Conservation (phyloP, 179 eudicot species). For the Camellia oleifera region DNA sequence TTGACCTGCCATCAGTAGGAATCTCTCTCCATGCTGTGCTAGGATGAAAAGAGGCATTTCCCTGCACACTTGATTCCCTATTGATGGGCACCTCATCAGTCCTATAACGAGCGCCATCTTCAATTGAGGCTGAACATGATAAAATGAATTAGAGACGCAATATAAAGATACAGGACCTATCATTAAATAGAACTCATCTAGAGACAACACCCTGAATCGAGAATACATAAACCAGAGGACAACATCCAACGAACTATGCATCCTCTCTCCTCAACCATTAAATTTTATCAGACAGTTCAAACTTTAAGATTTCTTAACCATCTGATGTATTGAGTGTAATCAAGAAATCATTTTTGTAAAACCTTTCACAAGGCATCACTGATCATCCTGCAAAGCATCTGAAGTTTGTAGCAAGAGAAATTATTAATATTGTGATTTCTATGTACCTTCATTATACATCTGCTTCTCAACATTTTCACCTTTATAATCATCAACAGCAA, state of each 20-base stretch:
- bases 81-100: constrained; percentile 38
- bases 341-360: not conserved
- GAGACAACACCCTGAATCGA: not conserved
- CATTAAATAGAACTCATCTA: constrained; percentile 3
- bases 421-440: not conserved
- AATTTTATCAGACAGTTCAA: not conserved
- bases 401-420: not conserved
- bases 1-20: constrained; percentile 36
- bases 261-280: not conserved
- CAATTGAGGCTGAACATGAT: constrained; percentile 42
- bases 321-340: not conserved
- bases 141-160: not conserved
- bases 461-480: constrained; percentile 46
- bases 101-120: constrained; percentile 33
- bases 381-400: not conserved
- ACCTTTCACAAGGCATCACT: not conserved
- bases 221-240: not conserved
- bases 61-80: constrained; percentile 42
- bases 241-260: not conserved
- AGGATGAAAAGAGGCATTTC: constrained; percentile 38
- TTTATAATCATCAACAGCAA: constrained; percentile 42
- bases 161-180: constrained; percentile 1
- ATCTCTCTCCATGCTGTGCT: constrained; percentile 47
- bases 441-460: not conserved
- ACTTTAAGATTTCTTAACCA: not conserved